Base-by-base conservation (phyloP, 106 monocot genomes). In the Alisma plantagoaquatica region DNA sequence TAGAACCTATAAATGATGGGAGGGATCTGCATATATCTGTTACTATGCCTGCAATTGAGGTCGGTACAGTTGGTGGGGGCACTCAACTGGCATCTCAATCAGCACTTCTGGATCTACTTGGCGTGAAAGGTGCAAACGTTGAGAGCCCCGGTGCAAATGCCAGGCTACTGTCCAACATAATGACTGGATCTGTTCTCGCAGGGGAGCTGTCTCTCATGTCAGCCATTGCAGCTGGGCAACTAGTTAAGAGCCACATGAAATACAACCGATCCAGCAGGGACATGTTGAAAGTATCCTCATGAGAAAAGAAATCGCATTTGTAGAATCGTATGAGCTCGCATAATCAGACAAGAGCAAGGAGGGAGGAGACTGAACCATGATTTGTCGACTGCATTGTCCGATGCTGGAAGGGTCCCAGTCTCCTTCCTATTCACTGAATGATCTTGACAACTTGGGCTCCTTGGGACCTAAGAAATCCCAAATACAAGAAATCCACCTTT, bases 1-100 rank as follows among this genome's bases (percentile, higher is more conserved):
- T 91, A 75, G 91, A 91, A 46, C 75, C 84, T 50, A 73, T 65
- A n/a, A 91, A 85, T 62, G 84, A 64, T 54, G 83, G 77, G 6
- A 72, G 65, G 60, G 91, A 91, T 62, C 77, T 91, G 33, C 91
- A 91, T 49, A 35, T 91, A 49, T 91, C 84, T 68, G 91, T 91
- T 17, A 91, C 84, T 27, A 91, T 85, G 91, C 91, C 91, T 46
- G 81, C 81, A 41, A 82, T 82, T 70, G 87, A 87, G 82, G 86
- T 86, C 23, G 87, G 87, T 27, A 87, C 94, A 5, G 65, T 94
- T 49, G 94, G 94, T 1, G 94, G 94, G 21, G 94, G 94, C n/a
- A 94, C 94, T 16, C 94, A 94, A 47, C 71, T 94, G 45, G 83
- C 87, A 1, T 77, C 87, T 10, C 94, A 94, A 62, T 54, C 87